phyloP scores from a whole-genome alignment of 352 stramenopile genomes.

The Phytophthora boehmeriae region DNA sequence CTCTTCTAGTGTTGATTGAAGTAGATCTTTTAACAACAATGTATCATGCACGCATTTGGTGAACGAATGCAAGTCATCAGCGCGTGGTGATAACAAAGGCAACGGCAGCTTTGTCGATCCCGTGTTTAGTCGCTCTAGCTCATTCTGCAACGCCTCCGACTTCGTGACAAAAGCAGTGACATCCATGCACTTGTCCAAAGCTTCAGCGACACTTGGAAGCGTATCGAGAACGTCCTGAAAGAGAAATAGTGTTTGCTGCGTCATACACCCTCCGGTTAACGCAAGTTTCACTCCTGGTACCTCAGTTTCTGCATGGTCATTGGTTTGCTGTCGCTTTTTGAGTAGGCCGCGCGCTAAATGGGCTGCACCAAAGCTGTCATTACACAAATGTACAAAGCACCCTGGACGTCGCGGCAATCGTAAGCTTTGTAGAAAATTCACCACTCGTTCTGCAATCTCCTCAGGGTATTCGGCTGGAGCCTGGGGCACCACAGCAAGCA shows the following conservation, averaged over 20 bases:
- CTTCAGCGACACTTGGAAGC: constrained; percentile 19
- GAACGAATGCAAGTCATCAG: constrained; percentile 25
- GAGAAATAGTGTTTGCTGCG: constrained; percentile 36
- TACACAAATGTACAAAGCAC: constrained; percentile 39
- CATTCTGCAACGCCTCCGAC: neutral
- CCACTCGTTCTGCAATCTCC: constrained; percentile 15
- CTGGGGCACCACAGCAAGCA: constrained; percentile 15
- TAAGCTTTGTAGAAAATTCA: constrained; percentile 11
- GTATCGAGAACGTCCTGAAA: constrained; percentile 26
- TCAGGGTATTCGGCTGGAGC: constrained; percentile 4
- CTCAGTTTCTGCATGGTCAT: neutral
- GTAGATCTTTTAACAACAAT: constrained; percentile 12
- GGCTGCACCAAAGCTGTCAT: constrained; percentile 24
- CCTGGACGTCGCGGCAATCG: constrained; percentile 12
- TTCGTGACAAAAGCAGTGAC: constrained; percentile 13
- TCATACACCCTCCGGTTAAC: constrained; percentile 35
- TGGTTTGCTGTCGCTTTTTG: neutral
- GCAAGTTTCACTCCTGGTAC: neutral
- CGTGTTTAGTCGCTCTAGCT: constrained; percentile 1
- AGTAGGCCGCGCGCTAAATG: constrained; percentile 7
- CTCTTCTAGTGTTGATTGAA: constrained; percentile 1
- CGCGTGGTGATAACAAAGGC: neutral
- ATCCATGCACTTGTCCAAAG: constrained; percentile 28
- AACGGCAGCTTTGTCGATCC: neutral
- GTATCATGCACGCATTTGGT: constrained; percentile 24